Evolutionary conservation across 176 grass and related monocot genomes (phyloP).

Genomic region (Phyllostachys edulis): DNA sequence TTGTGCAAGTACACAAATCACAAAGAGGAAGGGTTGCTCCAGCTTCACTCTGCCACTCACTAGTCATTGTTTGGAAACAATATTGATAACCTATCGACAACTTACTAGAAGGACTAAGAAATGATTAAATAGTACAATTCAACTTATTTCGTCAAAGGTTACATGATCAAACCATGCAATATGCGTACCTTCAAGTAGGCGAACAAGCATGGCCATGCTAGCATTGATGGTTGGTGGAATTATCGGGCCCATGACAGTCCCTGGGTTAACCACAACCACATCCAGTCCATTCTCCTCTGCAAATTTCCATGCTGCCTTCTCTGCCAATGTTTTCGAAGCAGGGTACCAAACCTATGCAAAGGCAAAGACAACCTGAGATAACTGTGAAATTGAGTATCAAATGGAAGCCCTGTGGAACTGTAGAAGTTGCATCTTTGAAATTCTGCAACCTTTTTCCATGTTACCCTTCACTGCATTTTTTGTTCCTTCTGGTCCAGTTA

Average conservation of each 20-base stretch:
- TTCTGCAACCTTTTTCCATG: not conserved
- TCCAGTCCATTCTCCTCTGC: slow-evolving; percentile 79
- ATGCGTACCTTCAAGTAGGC: slow-evolving; percentile 51
- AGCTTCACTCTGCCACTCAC: not conserved
- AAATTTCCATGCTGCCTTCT: slow-evolving; percentile 90
- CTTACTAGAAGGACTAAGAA: not conserved
- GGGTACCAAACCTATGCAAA: slow-evolving; percentile 82
- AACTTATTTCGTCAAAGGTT: not conserved
- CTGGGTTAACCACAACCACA: slow-evolving; percentile 77
- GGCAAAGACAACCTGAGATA: not conserved
- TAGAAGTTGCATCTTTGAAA: not conserved
- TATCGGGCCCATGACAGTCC: slow-evolving; percentile 68
- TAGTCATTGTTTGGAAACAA: not conserved
- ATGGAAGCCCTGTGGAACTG: not conserved
- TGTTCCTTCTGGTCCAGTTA: not conserved
- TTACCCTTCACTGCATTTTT: not conserved
- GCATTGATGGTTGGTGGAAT: slow-evolving; percentile 70
- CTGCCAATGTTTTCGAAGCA: slow-evolving; percentile 76
- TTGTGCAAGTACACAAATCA: not conserved
- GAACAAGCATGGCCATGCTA: slow-evolving; percentile 71
- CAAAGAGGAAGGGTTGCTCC: not conserved
- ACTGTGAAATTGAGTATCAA: not conserved
- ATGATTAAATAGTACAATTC: not conserved
- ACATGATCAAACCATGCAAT: not conserved
- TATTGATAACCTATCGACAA: not conserved